These are phyloP conservation scores for Ceratocystis harringtonii DNA, from an alignment of 2,329 filamentous ascomycete species.

Conservation along the genomic window DNA sequence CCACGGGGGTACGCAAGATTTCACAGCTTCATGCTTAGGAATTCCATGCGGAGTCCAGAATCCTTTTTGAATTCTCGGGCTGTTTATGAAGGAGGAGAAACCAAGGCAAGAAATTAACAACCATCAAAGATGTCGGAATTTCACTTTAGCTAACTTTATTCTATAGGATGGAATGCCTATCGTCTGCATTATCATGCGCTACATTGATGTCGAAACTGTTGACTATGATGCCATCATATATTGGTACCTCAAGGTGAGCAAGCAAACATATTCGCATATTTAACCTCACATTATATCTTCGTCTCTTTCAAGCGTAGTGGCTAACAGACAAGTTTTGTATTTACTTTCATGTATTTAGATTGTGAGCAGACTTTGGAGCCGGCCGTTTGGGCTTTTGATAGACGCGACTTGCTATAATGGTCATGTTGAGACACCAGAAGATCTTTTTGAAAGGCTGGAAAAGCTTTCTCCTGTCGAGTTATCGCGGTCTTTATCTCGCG, in stretches of 20 bases:
- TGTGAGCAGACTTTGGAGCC: slow-evolving; percentile 54
- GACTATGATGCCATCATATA: slow-evolving; percentile 53
- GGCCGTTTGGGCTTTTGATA: slow-evolving; percentile 51
- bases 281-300: background rate
- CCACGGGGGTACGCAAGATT: slow-evolving; percentile 53
- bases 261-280: background rate
- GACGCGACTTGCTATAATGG: slow-evolving; percentile 57
- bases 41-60: slow-evolving; percentile 50
- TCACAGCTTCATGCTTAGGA: slow-evolving; percentile 57
- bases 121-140: background rate
- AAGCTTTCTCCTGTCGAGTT: slow-evolving; percentile 47
- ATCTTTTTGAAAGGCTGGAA: slow-evolving; percentile 49
- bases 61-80: slow-evolving; percentile 49
- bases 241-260: slow-evolving; percentile 47
- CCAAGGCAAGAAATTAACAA: slow-evolving; percentile 33
- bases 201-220: slow-evolving; percentile 50
- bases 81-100: slow-evolving; percentile 57
- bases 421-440: slow-evolving; percentile 50
- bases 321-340: background rate
- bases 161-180: slow-evolving; percentile 48
- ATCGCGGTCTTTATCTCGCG: slow-evolving; percentile 40
- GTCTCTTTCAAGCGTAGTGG: no score
- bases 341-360: slow-evolving; percentile 33
- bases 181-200: slow-evolving; percentile 52
- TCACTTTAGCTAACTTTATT: background rate